Conservation (phyloP, 176 grass and related monocot species). For the Eremochloa ophiuroides region DNA sequence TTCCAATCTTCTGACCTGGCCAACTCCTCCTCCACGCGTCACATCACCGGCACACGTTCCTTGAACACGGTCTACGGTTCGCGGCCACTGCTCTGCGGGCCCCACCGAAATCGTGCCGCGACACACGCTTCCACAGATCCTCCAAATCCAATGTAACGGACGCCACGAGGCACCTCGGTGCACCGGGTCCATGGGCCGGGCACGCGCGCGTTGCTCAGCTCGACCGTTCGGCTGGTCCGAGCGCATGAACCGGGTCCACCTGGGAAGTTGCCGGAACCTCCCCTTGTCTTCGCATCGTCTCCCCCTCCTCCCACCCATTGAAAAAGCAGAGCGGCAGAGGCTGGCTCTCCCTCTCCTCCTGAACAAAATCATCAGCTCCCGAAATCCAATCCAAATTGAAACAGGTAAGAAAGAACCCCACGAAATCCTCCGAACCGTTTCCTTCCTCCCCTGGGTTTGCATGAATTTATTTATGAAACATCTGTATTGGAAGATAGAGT, state of each 20-base stretch:
- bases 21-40: conserved; percentile 17
- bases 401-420: background rate
- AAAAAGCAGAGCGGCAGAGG: conserved; percentile 23
- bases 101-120: background rate
- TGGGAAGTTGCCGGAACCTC: background rate
- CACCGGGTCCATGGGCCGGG: conserved; percentile 3
- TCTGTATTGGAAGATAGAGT: background rate
- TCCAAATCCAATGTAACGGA: background rate
- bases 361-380: conserved; percentile 24
- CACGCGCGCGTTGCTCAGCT: background rate
- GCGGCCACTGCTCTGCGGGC: background rate
- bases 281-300: background rate
- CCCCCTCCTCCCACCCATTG: conserved; percentile 14
- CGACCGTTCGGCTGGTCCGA: background rate
- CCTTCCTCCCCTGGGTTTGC: background rate
- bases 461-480: background rate
- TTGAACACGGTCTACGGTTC: conserved; percentile 10
- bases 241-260: conserved; percentile 19
- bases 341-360: conserved; percentile 1
- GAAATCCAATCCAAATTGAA: conserved; percentile 1
- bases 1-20: conserved; percentile 38
- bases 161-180: background rate
- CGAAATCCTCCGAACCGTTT: background rate
- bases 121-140: conserved; percentile 10
- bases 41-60: background rate